These are phyloP conservation scores for Eucalyptus polybractea DNA, from an alignment of 345 rosid species.

Conservation along the genomic window DNA sequence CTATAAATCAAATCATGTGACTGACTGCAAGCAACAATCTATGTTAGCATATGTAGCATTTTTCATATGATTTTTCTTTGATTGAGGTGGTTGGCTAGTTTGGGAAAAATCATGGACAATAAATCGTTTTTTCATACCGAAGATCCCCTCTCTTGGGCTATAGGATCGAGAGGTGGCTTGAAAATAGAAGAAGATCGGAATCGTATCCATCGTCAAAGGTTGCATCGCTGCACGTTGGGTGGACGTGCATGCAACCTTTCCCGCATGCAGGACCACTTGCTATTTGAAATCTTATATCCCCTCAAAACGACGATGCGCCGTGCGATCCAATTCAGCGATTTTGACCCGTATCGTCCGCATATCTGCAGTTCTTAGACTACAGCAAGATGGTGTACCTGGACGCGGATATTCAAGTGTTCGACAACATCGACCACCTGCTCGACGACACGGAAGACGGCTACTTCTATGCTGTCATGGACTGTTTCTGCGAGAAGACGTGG, in stretches of 20 bases:
- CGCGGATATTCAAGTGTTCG: conserved; percentile 75
- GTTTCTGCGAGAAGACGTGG: conserved; percentile 78
- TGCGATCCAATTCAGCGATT: not conserved
- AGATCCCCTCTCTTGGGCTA: not conserved
- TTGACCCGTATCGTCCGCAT: not conserved
- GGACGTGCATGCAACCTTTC: not conserved
- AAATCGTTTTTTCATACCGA: not conserved
- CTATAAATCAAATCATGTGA: not conserved
- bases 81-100: not conserved
- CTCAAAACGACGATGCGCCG: not conserved
- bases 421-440: conserved; percentile 59
- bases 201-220: not conserved
- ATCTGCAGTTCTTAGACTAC: conserved; percentile 45
- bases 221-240: not conserved
- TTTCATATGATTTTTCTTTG: not conserved
- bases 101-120: not conserved
- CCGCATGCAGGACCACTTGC: not conserved
- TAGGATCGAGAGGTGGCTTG: not conserved
- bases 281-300: not conserved
- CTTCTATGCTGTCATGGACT: conserved; percentile 70
- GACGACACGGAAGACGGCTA: conserved; percentile 50
- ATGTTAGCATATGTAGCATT: not conserved
- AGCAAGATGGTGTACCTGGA: conserved; percentile 76
- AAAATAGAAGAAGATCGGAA: not conserved
- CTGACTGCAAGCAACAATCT: not conserved